Conservation (phyloP, 352 stramenopile species). For the Elongisporangium anandrum region DNA sequence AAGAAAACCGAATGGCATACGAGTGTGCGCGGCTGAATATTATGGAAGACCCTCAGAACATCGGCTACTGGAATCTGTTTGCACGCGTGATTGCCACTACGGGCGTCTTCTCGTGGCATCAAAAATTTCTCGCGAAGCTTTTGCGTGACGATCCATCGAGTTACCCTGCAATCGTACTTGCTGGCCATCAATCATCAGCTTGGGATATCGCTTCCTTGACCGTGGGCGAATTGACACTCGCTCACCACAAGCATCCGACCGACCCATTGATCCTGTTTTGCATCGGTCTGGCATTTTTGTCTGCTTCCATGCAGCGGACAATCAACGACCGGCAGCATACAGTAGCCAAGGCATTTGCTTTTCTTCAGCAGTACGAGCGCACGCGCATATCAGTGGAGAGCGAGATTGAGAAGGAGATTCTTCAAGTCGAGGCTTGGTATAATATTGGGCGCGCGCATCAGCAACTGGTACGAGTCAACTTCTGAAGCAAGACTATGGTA, state of each 20-base stretch:
- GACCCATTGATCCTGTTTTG: slow-evolving; percentile 81
- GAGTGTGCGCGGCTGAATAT: slow-evolving; percentile 85
- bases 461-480: slow-evolving; percentile 62
- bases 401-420: slow-evolving; percentile 56
- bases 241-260: slow-evolving; percentile 69
- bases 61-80: slow-evolving; percentile 86
- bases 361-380: slow-evolving; percentile 78
- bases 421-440: slow-evolving; percentile 80
- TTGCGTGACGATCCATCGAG: slow-evolving; percentile 70
- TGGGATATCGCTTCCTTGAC: slow-evolving; percentile 86
- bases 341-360: slow-evolving; percentile 82
- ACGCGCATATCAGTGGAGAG: slow-evolving; percentile 39
- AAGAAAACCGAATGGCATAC: slow-evolving; percentile 85
- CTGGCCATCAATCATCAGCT: slow-evolving; percentile 75
- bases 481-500: neutral
- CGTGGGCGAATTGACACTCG: slow-evolving; percentile 79
- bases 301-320: slow-evolving; percentile 80
- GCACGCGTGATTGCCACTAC: slow-evolving; percentile 78
- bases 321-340: slow-evolving; percentile 84
- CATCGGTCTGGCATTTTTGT: slow-evolving; percentile 80
- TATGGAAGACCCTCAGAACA: slow-evolving; percentile 75
- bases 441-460: slow-evolving; percentile 85
- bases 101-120: slow-evolving; percentile 83
- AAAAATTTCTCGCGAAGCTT: slow-evolving; percentile 84
- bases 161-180: slow-evolving; percentile 76